phyloP scores from a whole-genome alignment of 352 stramenopile species.

The Blastocystis hominis region DNA sequence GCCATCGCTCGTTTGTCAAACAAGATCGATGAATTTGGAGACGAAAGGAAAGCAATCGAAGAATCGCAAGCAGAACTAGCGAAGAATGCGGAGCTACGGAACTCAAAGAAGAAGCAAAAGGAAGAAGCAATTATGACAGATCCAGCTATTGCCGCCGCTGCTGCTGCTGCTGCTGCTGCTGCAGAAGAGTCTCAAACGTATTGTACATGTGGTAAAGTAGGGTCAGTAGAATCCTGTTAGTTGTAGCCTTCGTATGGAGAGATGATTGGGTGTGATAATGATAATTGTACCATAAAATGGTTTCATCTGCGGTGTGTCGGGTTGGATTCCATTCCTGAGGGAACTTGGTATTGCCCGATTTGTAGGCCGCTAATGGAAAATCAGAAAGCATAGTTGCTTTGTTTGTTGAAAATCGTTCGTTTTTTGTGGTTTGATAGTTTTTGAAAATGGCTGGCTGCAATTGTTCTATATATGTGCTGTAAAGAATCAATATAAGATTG shows the following conservation, averaged over 20 bases:
- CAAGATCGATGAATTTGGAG: constrained; percentile 35
- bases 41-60: constrained; percentile 39
- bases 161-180: not conserved
- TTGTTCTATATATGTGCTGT: too few species aligned
- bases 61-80: constrained; percentile 35
- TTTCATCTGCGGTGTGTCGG: constrained; percentile 52
- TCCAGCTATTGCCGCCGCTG: too few species aligned
- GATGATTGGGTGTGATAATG: constrained; percentile 56
- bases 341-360: constrained; percentile 50
- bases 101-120: constrained; percentile 50
- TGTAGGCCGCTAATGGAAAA: constrained; percentile 1
- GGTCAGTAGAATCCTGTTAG: not conserved
- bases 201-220: constrained; percentile 35
- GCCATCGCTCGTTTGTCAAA: not conserved
- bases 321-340: constrained; percentile 41
- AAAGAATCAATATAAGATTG: too few species aligned
- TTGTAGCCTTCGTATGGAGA: constrained; percentile 52
- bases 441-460: too few species aligned
- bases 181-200: constrained; percentile 32
- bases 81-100: constrained; percentile 4
- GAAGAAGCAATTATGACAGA: not conserved
- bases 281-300: constrained; percentile 53
- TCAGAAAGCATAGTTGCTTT: not conserved
- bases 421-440: too few species aligned
- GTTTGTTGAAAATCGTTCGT: not conserved